Base-by-base conservation (phyloP, 495 filamentous ascomycete genomes). In the Astrocystis sublimbata region DNA sequence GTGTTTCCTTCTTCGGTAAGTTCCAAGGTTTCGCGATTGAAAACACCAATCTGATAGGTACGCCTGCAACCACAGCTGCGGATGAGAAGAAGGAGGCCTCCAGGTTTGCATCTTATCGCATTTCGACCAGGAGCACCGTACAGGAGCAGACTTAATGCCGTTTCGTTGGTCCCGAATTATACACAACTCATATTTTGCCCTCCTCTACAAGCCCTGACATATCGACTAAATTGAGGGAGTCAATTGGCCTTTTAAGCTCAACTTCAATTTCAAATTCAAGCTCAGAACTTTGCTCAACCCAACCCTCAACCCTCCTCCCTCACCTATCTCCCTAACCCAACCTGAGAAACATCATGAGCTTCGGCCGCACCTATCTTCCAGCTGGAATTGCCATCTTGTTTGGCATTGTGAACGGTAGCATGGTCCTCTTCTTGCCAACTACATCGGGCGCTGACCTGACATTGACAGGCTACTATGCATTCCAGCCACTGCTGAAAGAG, bases 401-500 rank as follows among this genome's bases (percentile, higher is more conserved):
- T 61, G 70, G 71, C 46, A 61, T 72, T 45, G 57, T 26, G 21
- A 71, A 76, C 68, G 74, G 75, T 74, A n/a, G n/a, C n/a, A 70
- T 64, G 69, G 36, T 35, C n/a, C 33, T 26, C 13, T 23, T 33
- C 31, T 65, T 56, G 58, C 35, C 47, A n/a, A n/a, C n/a, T n/a
- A 61, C 2, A 33, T 66, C 26, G 19, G 65, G n/a, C 17, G 61
- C 21, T 17, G 65, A 47, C 64, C 65, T 70, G 65, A 57, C 43
- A 58, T 28, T 49, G 58, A 19, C 65, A 83, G 80, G 77, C 17
- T 72, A 75, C 53, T 81, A 77, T 61, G 70, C 73, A 3, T 80
- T 82, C 60, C 67, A 69, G 15, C 78, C 79, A 7, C 51, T 62
- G 21, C 63, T 82, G 4, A 70, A 71, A 63, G 75, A 76, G 13